Evolutionary conservation across 257 asterid species (phyloP), one percentile per base, ranked within the genome.

Genomic region (Forsythia viridissima): DNA sequence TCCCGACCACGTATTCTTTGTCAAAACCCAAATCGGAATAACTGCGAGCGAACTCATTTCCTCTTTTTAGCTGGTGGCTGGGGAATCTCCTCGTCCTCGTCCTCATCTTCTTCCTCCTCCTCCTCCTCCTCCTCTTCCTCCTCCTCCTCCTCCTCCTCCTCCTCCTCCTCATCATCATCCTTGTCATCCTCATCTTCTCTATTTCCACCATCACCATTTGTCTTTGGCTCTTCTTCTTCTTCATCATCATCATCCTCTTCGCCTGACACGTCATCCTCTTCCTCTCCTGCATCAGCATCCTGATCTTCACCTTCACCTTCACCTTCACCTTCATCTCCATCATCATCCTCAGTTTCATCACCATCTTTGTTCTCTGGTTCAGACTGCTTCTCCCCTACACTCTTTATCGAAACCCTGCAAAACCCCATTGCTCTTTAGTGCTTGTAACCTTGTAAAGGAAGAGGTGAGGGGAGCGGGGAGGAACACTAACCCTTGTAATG

Each of bases 301-400:
- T 67, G 82, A 12, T 72, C 83, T 1, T 69, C 85, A 16, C 16
- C 84, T 20, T 69, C 82, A 9, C 75, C 82, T 0, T 79, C 89
- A 55, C 44, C 81, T 16, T 75, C 79, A 4, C 12, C 75, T 48
- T 73, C 87, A 2, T 81, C 71, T 12, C 42, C 86, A 75, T 85
- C 88, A 6, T 79, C 89, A 55, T 57, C 81, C 20, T 75, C 79
- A 4, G 36, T 79, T 41, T 76, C 87, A 2, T 81, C 71, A n/a
- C 61, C 86, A 75, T 85, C 88, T 74, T 80, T 73, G 55, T 61
- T 77, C 80, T 82, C 85, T 0, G 81, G 77, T 65, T 82, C 88
- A 24, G 82, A 46, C 70, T 73, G 77, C 72, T 82, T 82, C 84
- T 82, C 85, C 73, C 1, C 72, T 42, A 16, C 20, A 15, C n/a